Base-by-base conservation (phyloP, 1,284 basidiomycete species). In the Kwoniella shivajii region DNA sequence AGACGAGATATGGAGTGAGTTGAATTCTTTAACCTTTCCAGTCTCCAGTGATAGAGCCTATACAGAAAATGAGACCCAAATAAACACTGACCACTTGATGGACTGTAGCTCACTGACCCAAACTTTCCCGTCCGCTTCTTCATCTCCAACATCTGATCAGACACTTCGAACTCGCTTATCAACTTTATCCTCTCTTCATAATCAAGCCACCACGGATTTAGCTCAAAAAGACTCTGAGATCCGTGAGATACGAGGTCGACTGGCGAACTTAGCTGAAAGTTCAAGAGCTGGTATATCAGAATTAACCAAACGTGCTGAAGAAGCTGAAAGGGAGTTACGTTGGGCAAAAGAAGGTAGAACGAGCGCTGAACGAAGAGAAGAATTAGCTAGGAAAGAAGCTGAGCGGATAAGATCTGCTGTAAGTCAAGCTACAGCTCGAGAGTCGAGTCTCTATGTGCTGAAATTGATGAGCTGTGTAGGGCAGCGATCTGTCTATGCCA, bases 1-100 rank as follows among this genome's bases (percentile, higher is more conserved):
- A 63, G 73, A 3, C 48, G 67, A n/a, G 78, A 79, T 47, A 68
- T 76, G 61, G 75, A 78, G 76, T 79, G 52, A 50, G 76, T 71
- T 6, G 2, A 27, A 5, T 14, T 6, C 26, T 9, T 30, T 27
- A 16, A 26, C 14, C 34, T 36, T 36, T n/a, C n/a, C 34, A 36
- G 10, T 36, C n/a, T n/a, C n/a, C n/a, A n/a, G n/a, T n/a, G n/a
- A n/a, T n/a, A n/a, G n/a, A n/a, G n/a, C n/a, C n/a, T n/a, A n/a
- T n/a, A n/a, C n/a, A n/a, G n/a, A n/a, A n/a, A n/a, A n/a, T n/a
- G n/a, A n/a, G n/a, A n/a, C n/a, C n/a, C n/a, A n/a, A n/a, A n/a
- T n/a, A n/a, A n/a, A n/a, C n/a, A n/a, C n/a, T n/a, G n/a, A n/a
- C n/a, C n/a, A n/a, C n/a, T n/a, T n/a, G n/a, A n/a, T n/a, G n/a